phyloP scores from a whole-genome alignment of 805 yeast genomes.

The Sugiyamaella boreocaroliniensis region DNA sequence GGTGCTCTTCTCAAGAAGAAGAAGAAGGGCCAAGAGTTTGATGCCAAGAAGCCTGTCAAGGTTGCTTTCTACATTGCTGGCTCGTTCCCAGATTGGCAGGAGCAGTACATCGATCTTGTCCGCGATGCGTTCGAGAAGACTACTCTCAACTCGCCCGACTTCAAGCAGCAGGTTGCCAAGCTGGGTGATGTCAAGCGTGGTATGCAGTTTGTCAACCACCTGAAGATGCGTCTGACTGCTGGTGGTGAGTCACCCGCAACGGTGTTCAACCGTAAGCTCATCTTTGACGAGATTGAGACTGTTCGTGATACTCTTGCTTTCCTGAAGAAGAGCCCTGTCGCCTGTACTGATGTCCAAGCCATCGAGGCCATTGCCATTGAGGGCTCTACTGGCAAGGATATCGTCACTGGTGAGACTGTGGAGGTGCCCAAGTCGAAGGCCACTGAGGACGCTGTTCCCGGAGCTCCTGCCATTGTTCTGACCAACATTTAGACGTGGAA shows the following conservation, averaged over 20 bases:
- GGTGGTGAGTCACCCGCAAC: slow-evolving; percentile 48
- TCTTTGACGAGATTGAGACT: slow-evolving; percentile 67
- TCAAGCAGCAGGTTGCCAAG: slow-evolving; percentile 34
- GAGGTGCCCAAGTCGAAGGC: slow-evolving; percentile 58
- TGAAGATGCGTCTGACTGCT: slow-evolving; percentile 67
- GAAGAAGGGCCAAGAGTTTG: slow-evolving; percentile 74
- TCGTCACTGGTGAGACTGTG: slow-evolving; percentile 62
- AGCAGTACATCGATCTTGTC: slow-evolving; percentile 71
- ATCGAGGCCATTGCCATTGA: slow-evolving; percentile 57
- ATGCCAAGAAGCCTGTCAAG: slow-evolving; percentile 63
- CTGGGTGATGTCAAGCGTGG: slow-evolving; percentile 86
- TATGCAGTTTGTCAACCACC: slow-evolving; percentile 88
- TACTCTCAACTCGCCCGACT: slow-evolving; percentile 30
- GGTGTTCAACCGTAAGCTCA: slow-evolving; percentile 84
- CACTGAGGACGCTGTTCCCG: slow-evolving; percentile 82
- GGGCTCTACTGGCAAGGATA: slow-evolving; percentile 57
- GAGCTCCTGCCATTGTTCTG: slow-evolving; percentile 80
- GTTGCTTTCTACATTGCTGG: slow-evolving; percentile 68
- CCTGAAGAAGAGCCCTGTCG: slow-evolving; percentile 59
- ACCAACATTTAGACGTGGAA: slow-evolving; percentile 44
- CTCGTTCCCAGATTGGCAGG: slow-evolving; percentile 89
- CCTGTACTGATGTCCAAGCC: slow-evolving; percentile 43
- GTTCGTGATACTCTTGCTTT: slow-evolving; percentile 50
- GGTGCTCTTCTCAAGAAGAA: slow-evolving; percentile 81
- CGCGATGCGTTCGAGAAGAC: slow-evolving; percentile 35